These are phyloP conservation scores for Ganoderma lingzhi DNA, from an alignment of 1,284 basidiomycete genomes.

Conservation along the genomic window DNA sequence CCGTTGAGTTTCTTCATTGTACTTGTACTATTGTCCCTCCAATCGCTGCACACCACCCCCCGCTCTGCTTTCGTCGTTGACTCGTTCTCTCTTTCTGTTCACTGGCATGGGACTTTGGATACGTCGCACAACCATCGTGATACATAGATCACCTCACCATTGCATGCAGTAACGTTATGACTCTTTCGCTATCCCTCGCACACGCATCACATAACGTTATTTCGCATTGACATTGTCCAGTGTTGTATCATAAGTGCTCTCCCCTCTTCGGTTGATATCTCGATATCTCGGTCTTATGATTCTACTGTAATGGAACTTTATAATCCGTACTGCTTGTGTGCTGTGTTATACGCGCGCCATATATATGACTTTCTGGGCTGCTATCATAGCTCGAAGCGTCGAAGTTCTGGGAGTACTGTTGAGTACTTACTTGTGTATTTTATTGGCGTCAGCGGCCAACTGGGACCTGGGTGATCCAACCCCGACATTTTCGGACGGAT, in stretches of 20 bases:
- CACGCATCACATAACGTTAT: conserved; percentile 8
- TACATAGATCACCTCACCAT: conserved; percentile 2
- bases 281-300: background rate
- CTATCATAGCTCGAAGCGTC: background rate
- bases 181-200: background rate
- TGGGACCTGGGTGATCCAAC: background rate
- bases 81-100: background rate
- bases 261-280: background rate
- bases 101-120: conserved; percentile 13
- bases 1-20: background rate
- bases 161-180: conserved; percentile 10
- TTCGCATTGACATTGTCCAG: background rate
- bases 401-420: background rate
- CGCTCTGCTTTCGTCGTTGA: background rate
- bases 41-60: background rate
- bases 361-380: background rate
- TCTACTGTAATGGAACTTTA: background rate
- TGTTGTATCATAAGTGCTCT: conserved; percentile 1
- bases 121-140: background rate
- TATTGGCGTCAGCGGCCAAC: too few relatives aligned
- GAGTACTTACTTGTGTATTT: too few relatives aligned
- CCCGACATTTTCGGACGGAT: background rate
- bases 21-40: background rate
- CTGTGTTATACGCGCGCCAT: background rate
- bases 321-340: background rate